Evolutionary conservation across 768 basidiomycete species (phyloP).

Genomic region (Kwoniella sp.): DNA sequence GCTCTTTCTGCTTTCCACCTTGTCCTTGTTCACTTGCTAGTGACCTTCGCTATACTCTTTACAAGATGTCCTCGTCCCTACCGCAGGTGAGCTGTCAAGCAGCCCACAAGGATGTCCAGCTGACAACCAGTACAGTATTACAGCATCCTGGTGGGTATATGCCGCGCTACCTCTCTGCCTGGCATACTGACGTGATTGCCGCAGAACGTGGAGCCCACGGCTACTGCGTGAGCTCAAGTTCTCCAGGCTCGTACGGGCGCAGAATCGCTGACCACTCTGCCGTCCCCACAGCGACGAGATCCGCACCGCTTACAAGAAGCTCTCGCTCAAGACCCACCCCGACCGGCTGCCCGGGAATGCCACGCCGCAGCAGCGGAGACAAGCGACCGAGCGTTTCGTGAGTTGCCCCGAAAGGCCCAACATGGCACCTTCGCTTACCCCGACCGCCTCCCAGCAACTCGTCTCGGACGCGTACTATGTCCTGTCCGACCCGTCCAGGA

Average conservation of each 20-base stretch:
- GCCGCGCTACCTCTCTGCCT: background rate
- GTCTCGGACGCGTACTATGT: conserved; percentile 94
- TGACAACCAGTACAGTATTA: conserved; percentile 30
- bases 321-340: conserved; percentile 70
- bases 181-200: conserved; percentile 1
- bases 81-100: conserved; percentile 28
- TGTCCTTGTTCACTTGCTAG: background rate
- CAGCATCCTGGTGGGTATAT: conserved; percentile 31
- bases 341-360: conserved; percentile 68
- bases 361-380: conserved; percentile 64
- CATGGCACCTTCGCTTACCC: background rate
- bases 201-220: conserved; percentile 30
- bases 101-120: background rate
- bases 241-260: too few species aligned
- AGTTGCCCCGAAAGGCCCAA: background rate
- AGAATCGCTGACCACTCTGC: background rate
- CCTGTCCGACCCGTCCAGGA: conserved; percentile 65
- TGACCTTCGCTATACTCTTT: too few species aligned
- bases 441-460: conserved; percentile 53
- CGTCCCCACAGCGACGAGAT: conserved; percentile 39
- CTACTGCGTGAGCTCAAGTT: conserved; percentile 29
- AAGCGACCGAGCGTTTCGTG: conserved; percentile 71
- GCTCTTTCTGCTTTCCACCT: background rate
- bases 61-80: conserved; percentile 27
- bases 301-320: conserved; percentile 45